phyloP scores from a whole-genome alignment of 1,139 yeast genomes.

The Protomyces pachydermus region DNA sequence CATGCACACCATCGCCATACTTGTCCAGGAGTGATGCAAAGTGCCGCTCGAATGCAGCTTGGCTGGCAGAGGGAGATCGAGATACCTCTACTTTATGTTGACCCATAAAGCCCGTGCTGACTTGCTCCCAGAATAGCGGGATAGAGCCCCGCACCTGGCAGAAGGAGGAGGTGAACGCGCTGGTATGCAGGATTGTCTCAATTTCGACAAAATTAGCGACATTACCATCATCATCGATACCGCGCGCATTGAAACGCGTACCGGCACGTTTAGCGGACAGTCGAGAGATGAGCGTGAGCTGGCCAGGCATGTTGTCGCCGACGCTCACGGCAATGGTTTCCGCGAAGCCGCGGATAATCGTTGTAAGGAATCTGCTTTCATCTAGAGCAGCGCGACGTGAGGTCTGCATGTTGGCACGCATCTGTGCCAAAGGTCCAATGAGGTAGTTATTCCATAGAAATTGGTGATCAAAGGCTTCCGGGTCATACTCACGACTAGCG shows the following conservation, averaged over 20 bases:
- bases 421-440: conserved; percentile 74
- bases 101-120: conserved; percentile 58
- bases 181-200: conserved; percentile 64
- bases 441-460: conserved; percentile 96
- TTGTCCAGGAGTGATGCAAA: conserved; percentile 62
- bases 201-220: conserved; percentile 97
- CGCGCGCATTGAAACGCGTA: conserved; percentile 87
- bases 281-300: conserved; percentile 75
- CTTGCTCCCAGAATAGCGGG: conserved; percentile 98
- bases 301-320: conserved; percentile 47
- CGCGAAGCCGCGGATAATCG: conserved; percentile 93
- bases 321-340: conserved; percentile 59
- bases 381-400: conserved; percentile 55
- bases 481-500: conserved; percentile 33
- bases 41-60: conserved; percentile 81
- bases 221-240: conserved; percentile 90
- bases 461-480: conserved; percentile 59
- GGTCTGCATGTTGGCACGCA: conserved; percentile 63
- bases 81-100: conserved; percentile 76
- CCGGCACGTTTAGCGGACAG: conserved; percentile 96
- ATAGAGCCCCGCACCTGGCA: conserved; percentile 90
- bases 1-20: conserved; percentile 74
- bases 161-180: conserved; percentile 61
- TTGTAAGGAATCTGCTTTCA: conserved; percentile 72
- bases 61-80: conserved; percentile 84